Base-by-base conservation (phyloP, 306 rosid genomes). In the Sesbania bispinosa region DNA sequence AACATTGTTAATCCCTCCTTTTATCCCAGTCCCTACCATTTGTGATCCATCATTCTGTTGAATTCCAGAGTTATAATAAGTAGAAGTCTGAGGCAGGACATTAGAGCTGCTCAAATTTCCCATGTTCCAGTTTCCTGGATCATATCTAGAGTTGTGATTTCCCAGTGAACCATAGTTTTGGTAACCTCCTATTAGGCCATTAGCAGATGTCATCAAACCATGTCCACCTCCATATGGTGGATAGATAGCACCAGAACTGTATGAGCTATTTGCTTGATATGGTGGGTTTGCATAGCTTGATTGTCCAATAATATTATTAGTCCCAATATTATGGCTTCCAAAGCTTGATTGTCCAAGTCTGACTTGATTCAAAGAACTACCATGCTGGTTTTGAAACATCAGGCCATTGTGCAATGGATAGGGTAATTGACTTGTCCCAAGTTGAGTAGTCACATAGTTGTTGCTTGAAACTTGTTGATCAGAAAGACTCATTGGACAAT, bases 41-140 rank as follows among this genome's bases (percentile, higher is more conserved):
- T 69, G 51, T 52, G 60, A 16, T 45, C 48, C 63, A 69, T 5
- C 61, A 63, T 20, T 82, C 21, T 35, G 1, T 36, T 85, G 65
- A 55, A 71, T 51, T 32, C 79, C 71, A 14, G 21, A 20, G 27
- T 33, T 45, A 60, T 15, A 19, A 30, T 8, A 13, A 47, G 21
- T 27, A 42, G 51, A 35, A 47, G 16, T 57, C 15, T 26, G 4
- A 4, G 69, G 13, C 10, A 58, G n/a, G 47, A 23, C 27, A 6
- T 9, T 3, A 42, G 60, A 30, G 47, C 15, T 48, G 8, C 41
- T 46, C 23, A 13, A 42, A 67, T 67, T 27, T 23, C 21, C 61
- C 65, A 21, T 9, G 24, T 54, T 51, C 21, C 15, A 13, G 0
- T 33, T 53, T 38, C 50, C 43, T 30, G 27, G 41, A 38, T 18